A percentile compares a stretch with the other conserved stretches of the same genome.
Conservation (phyloP, 441 rosid genomes). For the Hura crepitans region DNA sequence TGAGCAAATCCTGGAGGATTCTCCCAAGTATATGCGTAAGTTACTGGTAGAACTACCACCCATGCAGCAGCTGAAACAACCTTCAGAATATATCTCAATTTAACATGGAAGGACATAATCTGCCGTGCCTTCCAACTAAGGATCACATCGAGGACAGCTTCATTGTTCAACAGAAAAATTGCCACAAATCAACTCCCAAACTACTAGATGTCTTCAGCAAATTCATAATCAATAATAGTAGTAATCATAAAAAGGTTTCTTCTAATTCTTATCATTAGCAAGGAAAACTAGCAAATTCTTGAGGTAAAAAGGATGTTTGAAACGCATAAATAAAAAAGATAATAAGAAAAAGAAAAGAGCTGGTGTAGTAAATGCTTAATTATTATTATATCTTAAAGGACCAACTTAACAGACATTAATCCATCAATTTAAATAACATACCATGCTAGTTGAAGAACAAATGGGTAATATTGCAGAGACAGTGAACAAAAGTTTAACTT, state of each 20-base stretch:
- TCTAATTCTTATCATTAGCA: neutral
- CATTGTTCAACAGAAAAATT: conserved; percentile 27
- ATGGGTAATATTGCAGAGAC: neutral
- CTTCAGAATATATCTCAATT: conserved; percentile 94
- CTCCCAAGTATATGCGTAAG: conserved; percentile 86
- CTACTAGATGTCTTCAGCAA: neutral
- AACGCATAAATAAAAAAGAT: neutral
- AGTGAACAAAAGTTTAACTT: neutral
- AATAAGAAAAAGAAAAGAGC: neutral
- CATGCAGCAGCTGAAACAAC: conserved; percentile 91
- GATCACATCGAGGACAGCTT: conserved; percentile 93
- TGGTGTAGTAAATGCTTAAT: neutral
- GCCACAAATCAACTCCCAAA: conserved; percentile 9
- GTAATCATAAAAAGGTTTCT: neutral
- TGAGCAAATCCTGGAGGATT: conserved; percentile 87
- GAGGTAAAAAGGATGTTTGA: neutral
- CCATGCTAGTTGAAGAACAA: neutral
- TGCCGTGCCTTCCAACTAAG: conserved; percentile 84
- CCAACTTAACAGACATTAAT: neutral
- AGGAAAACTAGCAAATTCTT: neutral
- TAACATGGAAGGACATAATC: conserved; percentile 89
- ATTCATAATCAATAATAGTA: neutral
- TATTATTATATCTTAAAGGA: neutral
- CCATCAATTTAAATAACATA: neutral
- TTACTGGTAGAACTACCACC: conserved; percentile 87